Conservation (phyloP, 164 flowering plant species). For the Malania oleifera region DNA sequence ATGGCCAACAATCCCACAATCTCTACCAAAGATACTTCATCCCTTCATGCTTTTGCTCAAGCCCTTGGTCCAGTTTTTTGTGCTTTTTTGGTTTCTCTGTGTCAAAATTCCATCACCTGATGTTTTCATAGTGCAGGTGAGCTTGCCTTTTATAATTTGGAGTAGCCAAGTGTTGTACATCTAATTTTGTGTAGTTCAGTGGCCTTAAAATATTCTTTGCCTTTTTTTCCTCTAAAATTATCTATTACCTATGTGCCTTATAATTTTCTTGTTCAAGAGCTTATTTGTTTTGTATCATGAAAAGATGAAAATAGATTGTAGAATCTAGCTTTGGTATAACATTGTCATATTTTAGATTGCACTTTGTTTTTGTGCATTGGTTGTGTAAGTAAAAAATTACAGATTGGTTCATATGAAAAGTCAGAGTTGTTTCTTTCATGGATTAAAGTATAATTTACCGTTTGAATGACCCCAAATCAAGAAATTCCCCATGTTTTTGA, state of each 20-base stretch:
- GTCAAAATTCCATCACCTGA: constrained; percentile 76
- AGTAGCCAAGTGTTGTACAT: neutral
- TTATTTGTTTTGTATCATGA: neutral
- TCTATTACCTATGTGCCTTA: too few species aligned
- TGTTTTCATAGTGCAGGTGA: constrained; percentile 87
- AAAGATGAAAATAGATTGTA: too few species aligned
- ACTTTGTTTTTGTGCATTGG: too few species aligned
- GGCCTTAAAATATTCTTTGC: neutral
- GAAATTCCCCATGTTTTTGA: too few species aligned
- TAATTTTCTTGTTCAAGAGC: neutral
- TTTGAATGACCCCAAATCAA: too few species aligned
- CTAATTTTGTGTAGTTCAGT: neutral
- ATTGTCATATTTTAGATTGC: too few species aligned
- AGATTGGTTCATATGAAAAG: too few species aligned
- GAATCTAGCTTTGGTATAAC: too few species aligned
- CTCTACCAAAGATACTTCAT: constrained; percentile 50
- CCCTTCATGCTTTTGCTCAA: constrained; percentile 63
- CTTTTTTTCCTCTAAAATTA: too few species aligned
- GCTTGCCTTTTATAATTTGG: constrained; percentile 5
- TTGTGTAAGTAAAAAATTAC: too few species aligned
- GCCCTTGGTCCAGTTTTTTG: constrained; percentile 68
- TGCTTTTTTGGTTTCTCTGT: constrained; percentile 86
- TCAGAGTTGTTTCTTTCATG: too few species aligned
- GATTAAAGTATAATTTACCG: too few species aligned
- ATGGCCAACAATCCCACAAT: constrained; percentile 42